Conservation (phyloP, 805 yeast species). For the Metschnikowia vanudenii region DNA sequence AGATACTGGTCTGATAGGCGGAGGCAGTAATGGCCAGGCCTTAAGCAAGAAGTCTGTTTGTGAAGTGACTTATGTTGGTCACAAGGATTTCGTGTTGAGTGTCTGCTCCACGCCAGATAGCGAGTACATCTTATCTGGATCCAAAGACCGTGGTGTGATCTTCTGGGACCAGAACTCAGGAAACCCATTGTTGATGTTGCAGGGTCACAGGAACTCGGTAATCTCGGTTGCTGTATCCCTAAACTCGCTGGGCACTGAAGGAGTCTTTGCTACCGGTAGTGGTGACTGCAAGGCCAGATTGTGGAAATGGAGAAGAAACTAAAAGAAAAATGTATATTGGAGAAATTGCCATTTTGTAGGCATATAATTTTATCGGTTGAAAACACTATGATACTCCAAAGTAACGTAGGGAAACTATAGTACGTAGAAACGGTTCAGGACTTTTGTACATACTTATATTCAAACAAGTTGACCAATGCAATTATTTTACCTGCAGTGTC, state of each 20-base stretch:
- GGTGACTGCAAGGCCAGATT: slow-evolving; percentile 98
- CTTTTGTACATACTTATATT: too few species aligned
- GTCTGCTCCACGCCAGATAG: slow-evolving; percentile 94
- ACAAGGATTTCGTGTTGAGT: slow-evolving; percentile 90
- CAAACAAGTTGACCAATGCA: too few species aligned
- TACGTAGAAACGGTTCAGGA: too few species aligned
- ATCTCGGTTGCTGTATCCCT: slow-evolving; percentile 91
- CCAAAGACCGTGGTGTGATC: slow-evolving; percentile 95
- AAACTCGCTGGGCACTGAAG: slow-evolving; percentile 66
- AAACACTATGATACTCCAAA: neutral
- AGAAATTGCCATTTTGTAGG: neutral
- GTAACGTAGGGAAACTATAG: neutral
- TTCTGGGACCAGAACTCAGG: slow-evolving; percentile 95
- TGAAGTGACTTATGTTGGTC: slow-evolving; percentile 92
- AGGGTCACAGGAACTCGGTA: slow-evolving; percentile 95
- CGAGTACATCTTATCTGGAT: slow-evolving; percentile 87
- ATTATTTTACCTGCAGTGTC: too few species aligned
- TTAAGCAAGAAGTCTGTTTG: slow-evolving; percentile 52
- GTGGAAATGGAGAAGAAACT: slow-evolving; percentile 77
- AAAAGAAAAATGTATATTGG: slow-evolving; percentile 6
- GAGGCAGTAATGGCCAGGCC: slow-evolving; percentile 20
- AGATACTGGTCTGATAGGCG: slow-evolving; percentile 24
- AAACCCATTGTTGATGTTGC: slow-evolving; percentile 90
- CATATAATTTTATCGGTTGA: neutral
- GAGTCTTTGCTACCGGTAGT: slow-evolving; percentile 93